phyloP scores from a whole-genome alignment of 2,329 filamentous ascomycete genomes.

The Drechslera avenae region DNA sequence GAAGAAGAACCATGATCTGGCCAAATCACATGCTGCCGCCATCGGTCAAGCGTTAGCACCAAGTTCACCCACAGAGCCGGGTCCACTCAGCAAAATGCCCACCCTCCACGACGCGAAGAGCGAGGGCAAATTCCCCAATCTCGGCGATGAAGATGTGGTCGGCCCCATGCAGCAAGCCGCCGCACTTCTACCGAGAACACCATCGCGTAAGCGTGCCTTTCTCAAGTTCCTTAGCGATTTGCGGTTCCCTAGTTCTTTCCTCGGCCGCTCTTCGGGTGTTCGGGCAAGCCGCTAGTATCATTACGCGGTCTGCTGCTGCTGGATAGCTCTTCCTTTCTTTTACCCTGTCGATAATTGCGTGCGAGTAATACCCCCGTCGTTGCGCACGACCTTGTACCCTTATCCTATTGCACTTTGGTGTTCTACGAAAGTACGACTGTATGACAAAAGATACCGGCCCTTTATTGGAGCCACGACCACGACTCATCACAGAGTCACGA shows the following conservation, averaged over 20 bases:
- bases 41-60: slow-evolving; percentile 41
- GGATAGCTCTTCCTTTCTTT: slow-evolving; percentile 8
- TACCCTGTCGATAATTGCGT: slow-evolving; percentile 40
- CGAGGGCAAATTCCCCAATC: slow-evolving; percentile 83
- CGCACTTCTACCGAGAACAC: slow-evolving; percentile 46
- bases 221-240: slow-evolving; percentile 48
- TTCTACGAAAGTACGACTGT: slow-evolving; percentile 48
- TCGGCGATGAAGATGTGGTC: slow-evolving; percentile 90
- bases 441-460: slow-evolving; percentile 37
- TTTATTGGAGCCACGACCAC: slow-evolving; percentile 39
- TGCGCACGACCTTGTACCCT: slow-evolving; percentile 39
- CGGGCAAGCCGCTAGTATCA: slow-evolving; percentile 12
- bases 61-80: slow-evolving; percentile 53
- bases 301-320: not conserved
- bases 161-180: slow-evolving; percentile 71
- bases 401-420: slow-evolving; percentile 26
- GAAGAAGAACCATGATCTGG: slow-evolving; percentile 70
- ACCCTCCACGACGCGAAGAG: slow-evolving; percentile 68
- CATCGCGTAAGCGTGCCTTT: slow-evolving; percentile 46
- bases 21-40: slow-evolving; percentile 55
- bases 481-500: slow-evolving; percentile 38
- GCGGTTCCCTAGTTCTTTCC: slow-evolving; percentile 42
- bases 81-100: slow-evolving; percentile 68
- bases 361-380: slow-evolving; percentile 30
- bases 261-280: slow-evolving; percentile 38